Base-by-base conservation (phyloP, 257 asterid genomes). In the Solanum pimpinellifolium region DNA sequence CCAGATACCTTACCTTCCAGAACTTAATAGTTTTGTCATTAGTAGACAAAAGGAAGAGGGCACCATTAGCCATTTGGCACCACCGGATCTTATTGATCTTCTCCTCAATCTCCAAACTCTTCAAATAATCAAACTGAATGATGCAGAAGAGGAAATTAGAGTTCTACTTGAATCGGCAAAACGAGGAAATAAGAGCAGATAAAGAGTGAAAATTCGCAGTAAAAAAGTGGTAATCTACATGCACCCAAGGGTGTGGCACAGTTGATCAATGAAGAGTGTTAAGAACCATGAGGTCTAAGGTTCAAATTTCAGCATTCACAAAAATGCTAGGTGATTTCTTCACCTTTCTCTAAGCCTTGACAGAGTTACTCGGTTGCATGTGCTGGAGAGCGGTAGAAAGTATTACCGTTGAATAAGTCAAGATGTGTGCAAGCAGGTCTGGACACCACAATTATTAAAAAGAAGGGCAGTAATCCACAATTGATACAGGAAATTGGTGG, bases 91-190 rank as follows among this genome's bases (percentile, higher is more conserved):
- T 94, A 94, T 94, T 94, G 93, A 94, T 94, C 90, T 94, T 94
- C 94, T 94, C 98, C 91, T 94, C 98, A 41, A 94, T 94, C 93
- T 94, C 98, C 94, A 94, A 88, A 88, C 98, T 94, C 90, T 94
- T 94, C 83, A 94, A 95, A 91, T 94, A 94, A 90, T 94, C 98
- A 88, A 94, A 94, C 98, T 94, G 93, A 35, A 86, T 88, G 85
- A 86, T 6, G 69, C 27, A 49, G 18, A 81, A 49, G 46, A 81
- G 31, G 29, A 33, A 31, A 81, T 81, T 29, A 81, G 85, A 81
- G 25, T 49, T 49, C 42, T 49, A 49, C 85, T 81, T 29, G 85
- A 49, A 81, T 56, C 6, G 7, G 70, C 84, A 92, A 87, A 87
- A 85, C 68, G 68, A 89, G 86, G 77, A 81, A 81, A 20, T 29